phyloP scores from a whole-genome alignment of 163 green algal species.

The Chlamydomonas reinhardtii region DNA sequence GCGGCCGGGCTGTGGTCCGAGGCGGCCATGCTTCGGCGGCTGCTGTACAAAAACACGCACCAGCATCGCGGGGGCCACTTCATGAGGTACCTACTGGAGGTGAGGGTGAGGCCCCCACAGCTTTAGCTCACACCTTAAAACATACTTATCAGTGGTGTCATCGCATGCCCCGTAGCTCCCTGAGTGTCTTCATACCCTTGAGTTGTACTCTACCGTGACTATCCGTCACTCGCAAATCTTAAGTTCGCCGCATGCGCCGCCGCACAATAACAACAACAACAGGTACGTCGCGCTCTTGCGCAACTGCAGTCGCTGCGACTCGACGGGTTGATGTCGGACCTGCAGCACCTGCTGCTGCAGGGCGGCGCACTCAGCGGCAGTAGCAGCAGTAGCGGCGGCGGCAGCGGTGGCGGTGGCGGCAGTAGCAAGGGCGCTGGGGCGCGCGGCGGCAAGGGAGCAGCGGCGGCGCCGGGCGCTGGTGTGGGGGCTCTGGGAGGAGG shows the following conservation, averaged over 20 bases:
- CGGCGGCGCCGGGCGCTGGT: too few relatives aligned
- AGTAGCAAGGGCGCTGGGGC: not conserved
- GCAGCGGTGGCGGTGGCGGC: not conserved
- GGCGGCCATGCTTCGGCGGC: conserved; percentile 62
- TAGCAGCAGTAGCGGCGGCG: not conserved
- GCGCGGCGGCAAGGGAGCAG: not conserved
- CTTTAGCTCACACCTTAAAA: too few relatives aligned
- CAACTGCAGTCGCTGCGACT: conserved; percentile 27
- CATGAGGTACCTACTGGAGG: conserved; percentile 60
- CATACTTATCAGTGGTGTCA: too few relatives aligned
- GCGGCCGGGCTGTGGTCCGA: conserved; percentile 66
- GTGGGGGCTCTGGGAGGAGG: too few relatives aligned
- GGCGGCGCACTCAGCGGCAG: not conserved
- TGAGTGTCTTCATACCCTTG: too few relatives aligned
- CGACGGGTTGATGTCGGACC: conserved; percentile 1
- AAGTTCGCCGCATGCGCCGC: too few relatives aligned
- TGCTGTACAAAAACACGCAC: conserved; percentile 82
- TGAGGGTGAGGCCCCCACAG: too few relatives aligned
- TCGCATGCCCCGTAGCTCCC: too few relatives aligned
- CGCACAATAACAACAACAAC: too few relatives aligned
- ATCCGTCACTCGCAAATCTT: too few relatives aligned
- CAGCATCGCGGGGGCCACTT: conserved; percentile 70
- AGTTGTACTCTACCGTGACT: too few relatives aligned
- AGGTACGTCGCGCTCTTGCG: conserved; percentile 15
- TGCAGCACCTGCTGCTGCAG: conserved; percentile 12